Base-by-base conservation (phyloP, 2,329 filamentous ascomycete species). In the Penicillium rolfsii region DNA sequence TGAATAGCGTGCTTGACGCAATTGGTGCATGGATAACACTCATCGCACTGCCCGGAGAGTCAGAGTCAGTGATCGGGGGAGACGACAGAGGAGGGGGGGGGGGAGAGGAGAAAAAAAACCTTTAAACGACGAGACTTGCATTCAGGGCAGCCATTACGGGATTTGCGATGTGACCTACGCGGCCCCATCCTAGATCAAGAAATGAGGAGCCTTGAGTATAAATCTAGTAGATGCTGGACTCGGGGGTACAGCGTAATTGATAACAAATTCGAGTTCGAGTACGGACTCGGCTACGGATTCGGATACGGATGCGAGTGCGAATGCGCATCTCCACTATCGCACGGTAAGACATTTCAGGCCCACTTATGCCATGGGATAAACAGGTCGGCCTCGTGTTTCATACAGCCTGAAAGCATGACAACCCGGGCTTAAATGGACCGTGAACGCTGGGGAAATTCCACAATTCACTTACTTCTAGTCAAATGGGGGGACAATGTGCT, bases 91-190 rank as follows among this genome's bases (percentile, higher is more conserved):
- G 46, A 11, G 22, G 22, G 2, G 6, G 11, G 5, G 22, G 6
- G 16, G 33, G 38, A 45, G 30, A 22, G 24, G 26, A 11, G n/a
- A 35, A 11, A n/a, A 64, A 55, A 48, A 45, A 70, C 70, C 62
- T 72, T 72, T 2, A 73, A 61, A 36, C 68, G 55, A 16, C 70
- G 58, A 5, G 45, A 22, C 33, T 73, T 73, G 52, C 71, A 73
- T 36, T 66, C 62, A 4, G 65, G 65, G 49, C 70, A 73, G 2
- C 71, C 71, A 48, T 72, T 72, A 7, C 71, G 68, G 3, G 69
- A 71, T 49, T 73, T 73, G 12, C 61, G 63, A 57, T 72, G 71
- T 11, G 67, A 59, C 57, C 71, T 65, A 8, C 70, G 65, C 12
- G 70, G 64, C 11, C 68, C 67, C 70, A 71, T 68, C 33, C 26